Conservation (phyloP, 495 filamentous ascomycete genomes). For the Neurospora sp. region DNA sequence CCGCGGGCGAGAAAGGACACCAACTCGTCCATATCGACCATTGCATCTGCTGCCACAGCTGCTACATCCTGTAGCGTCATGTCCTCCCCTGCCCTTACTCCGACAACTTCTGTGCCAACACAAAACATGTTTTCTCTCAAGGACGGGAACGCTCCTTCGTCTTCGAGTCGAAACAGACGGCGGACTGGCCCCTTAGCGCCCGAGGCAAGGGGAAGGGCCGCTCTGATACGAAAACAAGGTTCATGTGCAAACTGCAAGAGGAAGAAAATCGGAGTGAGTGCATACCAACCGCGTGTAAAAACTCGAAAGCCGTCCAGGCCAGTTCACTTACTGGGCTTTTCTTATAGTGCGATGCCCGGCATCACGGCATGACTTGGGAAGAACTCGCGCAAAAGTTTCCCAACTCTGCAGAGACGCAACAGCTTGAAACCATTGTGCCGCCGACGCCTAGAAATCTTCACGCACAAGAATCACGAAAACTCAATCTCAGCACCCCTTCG, state of each 20-base stretch:
- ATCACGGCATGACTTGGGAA: slow-evolving; percentile 43
- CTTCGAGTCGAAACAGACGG: slow-evolving; percentile 35
- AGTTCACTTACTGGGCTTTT: slow-evolving; percentile 5
- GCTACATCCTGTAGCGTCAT: slow-evolving; percentile 34
- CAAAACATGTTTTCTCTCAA: slow-evolving; percentile 40
- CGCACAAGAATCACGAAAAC: slow-evolving; percentile 23
- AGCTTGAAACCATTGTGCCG: slow-evolving; percentile 20
- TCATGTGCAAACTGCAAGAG: slow-evolving; percentile 38
- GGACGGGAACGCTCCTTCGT: slow-evolving; percentile 35
- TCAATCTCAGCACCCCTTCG: background rate
- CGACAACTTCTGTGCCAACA: slow-evolving; percentile 4
- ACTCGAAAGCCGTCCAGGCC: background rate
- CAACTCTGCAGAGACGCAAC: slow-evolving; percentile 26
- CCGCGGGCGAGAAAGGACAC: slow-evolving; percentile 38
- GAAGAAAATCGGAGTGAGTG: slow-evolving; percentile 40
- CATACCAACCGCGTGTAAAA: background rate
- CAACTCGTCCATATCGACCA: slow-evolving; percentile 36
- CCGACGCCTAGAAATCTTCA: background rate
- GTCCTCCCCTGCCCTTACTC: slow-evolving; percentile 21
- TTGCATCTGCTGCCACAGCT: slow-evolving; percentile 27
- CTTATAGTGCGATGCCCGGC: slow-evolving; percentile 37
- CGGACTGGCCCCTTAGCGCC: slow-evolving; percentile 38
- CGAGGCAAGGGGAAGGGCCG: slow-evolving; percentile 37
- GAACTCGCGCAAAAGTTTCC: slow-evolving; percentile 35
- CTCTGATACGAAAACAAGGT: slow-evolving; percentile 39